A percentile compares a stretch with the other conserved stretches of the same genome.
These are phyloP conservation scores for Desmodesmus armatus DNA, from an alignment of 139 green algal genomes.

Conservation along the genomic window DNA sequence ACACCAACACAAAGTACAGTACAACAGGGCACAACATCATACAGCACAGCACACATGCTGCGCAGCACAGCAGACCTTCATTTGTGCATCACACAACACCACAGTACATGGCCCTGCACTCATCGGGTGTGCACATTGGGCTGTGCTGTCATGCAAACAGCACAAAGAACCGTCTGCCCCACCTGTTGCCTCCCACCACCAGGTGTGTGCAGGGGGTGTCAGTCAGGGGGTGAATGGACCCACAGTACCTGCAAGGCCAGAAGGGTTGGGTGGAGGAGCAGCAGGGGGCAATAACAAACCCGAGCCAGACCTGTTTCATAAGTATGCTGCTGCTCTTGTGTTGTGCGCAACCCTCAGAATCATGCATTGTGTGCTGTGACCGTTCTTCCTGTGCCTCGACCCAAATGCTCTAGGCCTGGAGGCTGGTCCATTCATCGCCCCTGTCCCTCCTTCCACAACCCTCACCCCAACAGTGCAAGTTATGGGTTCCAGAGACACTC, in stretches of 20 bases:
- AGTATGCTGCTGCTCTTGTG: not conserved
- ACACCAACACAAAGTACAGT: no score
- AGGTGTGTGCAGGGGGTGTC: constrained; percentile 57
- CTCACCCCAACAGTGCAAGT: no score
- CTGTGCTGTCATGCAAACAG: no score
- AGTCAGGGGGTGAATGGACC: constrained; percentile 47
- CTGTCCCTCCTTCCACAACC: no score
- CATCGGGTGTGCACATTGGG: no score
- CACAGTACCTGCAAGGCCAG: constrained; percentile 44
- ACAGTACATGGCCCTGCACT: no score
- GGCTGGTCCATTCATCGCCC: not conserved
- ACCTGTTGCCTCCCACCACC: constrained; percentile 47
- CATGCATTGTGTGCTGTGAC: not conserved
- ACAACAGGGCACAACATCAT: no score
- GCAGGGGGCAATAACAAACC: not conserved
- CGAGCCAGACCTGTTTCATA: not conserved
- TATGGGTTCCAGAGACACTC: not conserved
- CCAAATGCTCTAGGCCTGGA: not conserved
- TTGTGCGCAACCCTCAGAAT: not conserved
- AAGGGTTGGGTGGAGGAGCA: not conserved
- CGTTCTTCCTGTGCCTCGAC: not conserved
- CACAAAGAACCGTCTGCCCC: no score
- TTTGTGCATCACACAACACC: no score
- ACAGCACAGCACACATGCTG: no score
- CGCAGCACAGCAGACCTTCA: no score